Percentiles rank a stretch among this genome's conserved stretches.
Evolutionary conservation across 2,329 filamentous ascomycete species (phyloP).

Genomic region (Scleromitrula shiraiana): DNA sequence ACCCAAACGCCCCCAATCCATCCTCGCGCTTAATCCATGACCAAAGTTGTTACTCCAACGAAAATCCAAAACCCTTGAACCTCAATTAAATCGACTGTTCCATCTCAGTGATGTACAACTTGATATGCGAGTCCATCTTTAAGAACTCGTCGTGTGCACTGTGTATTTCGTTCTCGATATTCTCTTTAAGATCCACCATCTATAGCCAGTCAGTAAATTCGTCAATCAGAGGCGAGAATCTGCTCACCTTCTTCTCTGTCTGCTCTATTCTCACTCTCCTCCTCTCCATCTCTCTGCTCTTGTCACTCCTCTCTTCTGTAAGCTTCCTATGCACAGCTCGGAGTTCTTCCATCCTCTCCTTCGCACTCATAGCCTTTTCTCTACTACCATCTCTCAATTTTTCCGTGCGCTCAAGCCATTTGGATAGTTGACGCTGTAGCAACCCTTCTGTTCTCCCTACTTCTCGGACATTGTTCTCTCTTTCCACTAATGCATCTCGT

Average conservation of each 20-base stretch:
- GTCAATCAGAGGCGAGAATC: neutral
- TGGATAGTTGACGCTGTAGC: slow-evolving; percentile 73
- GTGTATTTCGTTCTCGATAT: slow-evolving; percentile 91
- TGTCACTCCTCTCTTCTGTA: slow-evolving; percentile 76
- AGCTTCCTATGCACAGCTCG: slow-evolving; percentile 70
- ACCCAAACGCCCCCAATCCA: slow-evolving; percentile 23
- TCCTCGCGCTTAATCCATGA: slow-evolving; percentile 8
- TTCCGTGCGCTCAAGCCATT: slow-evolving; percentile 81
- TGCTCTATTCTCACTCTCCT: slow-evolving; percentile 91
- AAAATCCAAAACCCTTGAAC: slow-evolving; percentile 12
- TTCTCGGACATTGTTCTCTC: slow-evolving; percentile 82
- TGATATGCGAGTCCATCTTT: slow-evolving; percentile 96
- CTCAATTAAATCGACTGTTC: slow-evolving; percentile 59
- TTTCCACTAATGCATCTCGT: slow-evolving; percentile 77
- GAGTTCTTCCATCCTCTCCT: slow-evolving; percentile 85
- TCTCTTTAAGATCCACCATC: slow-evolving; percentile 98
- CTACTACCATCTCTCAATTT: slow-evolving; percentile 73
- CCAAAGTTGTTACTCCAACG: slow-evolving; percentile 9
- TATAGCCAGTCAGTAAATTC: slow-evolving; percentile 32
- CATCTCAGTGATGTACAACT: slow-evolving; percentile 98
- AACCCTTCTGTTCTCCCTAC: slow-evolving; percentile 83
- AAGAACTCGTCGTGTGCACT: slow-evolving; percentile 88
- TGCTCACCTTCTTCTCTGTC: slow-evolving; percentile 89
- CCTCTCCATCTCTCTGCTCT: slow-evolving; percentile 86
- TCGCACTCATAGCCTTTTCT: slow-evolving; percentile 72